Conservation (phyloP, 2,329 filamentous ascomycete species). For the Phaeosphaeria sp. region DNA sequence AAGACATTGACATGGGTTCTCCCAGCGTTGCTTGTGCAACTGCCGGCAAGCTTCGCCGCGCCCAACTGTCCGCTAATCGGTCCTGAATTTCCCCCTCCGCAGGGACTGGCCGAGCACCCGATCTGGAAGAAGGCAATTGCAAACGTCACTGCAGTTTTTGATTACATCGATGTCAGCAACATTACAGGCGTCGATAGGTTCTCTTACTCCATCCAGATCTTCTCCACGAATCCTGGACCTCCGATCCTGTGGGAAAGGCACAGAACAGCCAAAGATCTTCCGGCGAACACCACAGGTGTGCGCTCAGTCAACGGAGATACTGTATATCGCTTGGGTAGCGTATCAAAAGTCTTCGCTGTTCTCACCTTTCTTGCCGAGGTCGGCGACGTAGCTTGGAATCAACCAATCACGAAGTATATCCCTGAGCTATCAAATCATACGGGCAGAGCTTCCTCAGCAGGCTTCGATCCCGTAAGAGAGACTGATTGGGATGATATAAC, state of each 20-base stretch:
- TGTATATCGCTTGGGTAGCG: slow-evolving; percentile 54
- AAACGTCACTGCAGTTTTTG: slow-evolving; percentile 25
- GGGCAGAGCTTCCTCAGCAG: slow-evolving; percentile 8
- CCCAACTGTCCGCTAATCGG: slow-evolving; percentile 34
- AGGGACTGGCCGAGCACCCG: slow-evolving; percentile 22
- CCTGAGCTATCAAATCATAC: slow-evolving; percentile 30
- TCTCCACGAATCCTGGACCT: slow-evolving; percentile 26
- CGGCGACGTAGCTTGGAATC: slow-evolving; percentile 44
- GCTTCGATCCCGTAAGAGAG: slow-evolving; percentile 28
- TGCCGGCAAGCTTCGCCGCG: slow-evolving; percentile 15
- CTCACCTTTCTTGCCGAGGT: slow-evolving; percentile 48
- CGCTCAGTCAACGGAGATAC: slow-evolving; percentile 44
- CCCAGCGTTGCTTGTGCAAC: slow-evolving; percentile 9
- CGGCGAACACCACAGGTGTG: slow-evolving; percentile 23
- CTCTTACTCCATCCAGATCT: slow-evolving; percentile 34
- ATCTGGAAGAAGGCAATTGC: slow-evolving; percentile 27
- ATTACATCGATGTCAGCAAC: slow-evolving; percentile 26
- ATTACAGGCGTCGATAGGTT: slow-evolving; percentile 22
- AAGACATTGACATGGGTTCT: slow-evolving; percentile 5
- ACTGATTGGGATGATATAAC: slow-evolving; percentile 46
- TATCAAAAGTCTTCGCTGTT: slow-evolving; percentile 51
- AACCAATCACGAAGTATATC: slow-evolving; percentile 34
- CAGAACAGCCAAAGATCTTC: slow-evolving; percentile 23
- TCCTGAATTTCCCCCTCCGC: slow-evolving; percentile 31
- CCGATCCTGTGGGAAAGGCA: slow-evolving; percentile 29